These are phyloP conservation scores for Solanum chacoense DNA, from an alignment of 305 asterid genomes.

Conservation along the genomic window DNA sequence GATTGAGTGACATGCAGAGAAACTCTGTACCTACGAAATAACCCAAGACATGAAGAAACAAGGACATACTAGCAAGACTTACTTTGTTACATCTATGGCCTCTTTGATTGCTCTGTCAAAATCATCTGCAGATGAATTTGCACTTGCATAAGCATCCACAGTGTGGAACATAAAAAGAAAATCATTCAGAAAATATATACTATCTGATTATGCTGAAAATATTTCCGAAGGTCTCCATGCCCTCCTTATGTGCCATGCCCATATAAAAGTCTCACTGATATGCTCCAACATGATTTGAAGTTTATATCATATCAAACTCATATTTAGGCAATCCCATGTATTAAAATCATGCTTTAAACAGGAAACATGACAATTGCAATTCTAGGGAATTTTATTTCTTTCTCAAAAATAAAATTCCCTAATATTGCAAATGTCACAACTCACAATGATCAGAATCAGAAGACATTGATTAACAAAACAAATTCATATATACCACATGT, in stretches of 20 bases:
- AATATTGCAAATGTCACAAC: background rate
- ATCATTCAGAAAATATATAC: background rate
- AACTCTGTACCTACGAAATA: background rate
- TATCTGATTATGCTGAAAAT: background rate
- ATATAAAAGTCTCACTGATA: background rate
- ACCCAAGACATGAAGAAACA: background rate
- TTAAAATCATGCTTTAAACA: background rate
- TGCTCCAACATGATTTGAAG: background rate
- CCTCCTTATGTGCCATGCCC: background rate
- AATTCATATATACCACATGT: conserved; percentile 41
- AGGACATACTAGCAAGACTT: conserved; percentile 15
- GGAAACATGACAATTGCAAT: background rate
- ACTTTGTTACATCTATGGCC: conserved; percentile 61
- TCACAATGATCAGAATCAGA: background rate
- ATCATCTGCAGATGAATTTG: conserved; percentile 44
- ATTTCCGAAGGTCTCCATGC: background rate
- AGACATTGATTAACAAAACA: background rate
- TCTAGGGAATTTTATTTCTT: background rate
- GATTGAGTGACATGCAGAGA: background rate
- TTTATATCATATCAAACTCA: background rate
- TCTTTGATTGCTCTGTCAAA: conserved; percentile 65
- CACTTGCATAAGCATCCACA: background rate
- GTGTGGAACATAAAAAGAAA: conserved; percentile 2
- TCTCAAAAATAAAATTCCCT: background rate
- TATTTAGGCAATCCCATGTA: background rate